These are phyloP conservation scores for Periconia sp. DNA, from an alignment of 2,329 filamentous ascomycete species.

Conservation along the genomic window DNA sequence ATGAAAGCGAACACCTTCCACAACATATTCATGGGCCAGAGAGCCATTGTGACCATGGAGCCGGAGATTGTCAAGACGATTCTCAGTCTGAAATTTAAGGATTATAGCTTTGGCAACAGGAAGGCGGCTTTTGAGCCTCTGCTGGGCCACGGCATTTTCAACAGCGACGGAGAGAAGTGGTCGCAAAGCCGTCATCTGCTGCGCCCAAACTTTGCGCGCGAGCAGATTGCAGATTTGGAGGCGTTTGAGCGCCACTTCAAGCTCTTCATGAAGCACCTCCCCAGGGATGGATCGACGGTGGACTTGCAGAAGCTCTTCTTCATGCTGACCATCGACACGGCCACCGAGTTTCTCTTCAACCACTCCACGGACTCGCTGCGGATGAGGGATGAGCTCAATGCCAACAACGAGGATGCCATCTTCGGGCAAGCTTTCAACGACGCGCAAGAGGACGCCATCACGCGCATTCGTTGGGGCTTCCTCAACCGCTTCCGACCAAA, in stretches of 20 bases:
- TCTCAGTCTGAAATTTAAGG: constrained; percentile 53
- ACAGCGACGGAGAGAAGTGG: constrained; percentile 52
- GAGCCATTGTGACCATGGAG: constrained; percentile 50
- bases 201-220: constrained; percentile 59
- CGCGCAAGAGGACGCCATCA: constrained; percentile 41
- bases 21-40: constrained; percentile 26
- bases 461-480: constrained; percentile 42
- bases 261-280: constrained; percentile 65
- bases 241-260: constrained; percentile 67
- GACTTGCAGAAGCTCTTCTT: constrained; percentile 54
- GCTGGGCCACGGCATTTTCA: constrained; percentile 55
- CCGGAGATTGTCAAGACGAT: constrained; percentile 57
- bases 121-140: constrained; percentile 46
- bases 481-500: constrained; percentile 42
- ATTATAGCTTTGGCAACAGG: constrained; percentile 50
- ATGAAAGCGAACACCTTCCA: constrained; percentile 49
- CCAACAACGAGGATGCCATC: constrained; percentile 40
- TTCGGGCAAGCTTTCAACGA: constrained; percentile 53
- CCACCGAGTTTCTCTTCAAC: constrained; percentile 58
- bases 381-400: constrained; percentile 34
- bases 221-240: constrained; percentile 59
- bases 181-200: constrained; percentile 54
- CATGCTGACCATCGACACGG: constrained; percentile 57
- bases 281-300: constrained; percentile 55
- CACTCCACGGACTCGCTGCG: constrained; percentile 48